Conservation (phyloP, 1,284 basidiomycete genomes). For the Agroathelia rolfsii region DNA sequence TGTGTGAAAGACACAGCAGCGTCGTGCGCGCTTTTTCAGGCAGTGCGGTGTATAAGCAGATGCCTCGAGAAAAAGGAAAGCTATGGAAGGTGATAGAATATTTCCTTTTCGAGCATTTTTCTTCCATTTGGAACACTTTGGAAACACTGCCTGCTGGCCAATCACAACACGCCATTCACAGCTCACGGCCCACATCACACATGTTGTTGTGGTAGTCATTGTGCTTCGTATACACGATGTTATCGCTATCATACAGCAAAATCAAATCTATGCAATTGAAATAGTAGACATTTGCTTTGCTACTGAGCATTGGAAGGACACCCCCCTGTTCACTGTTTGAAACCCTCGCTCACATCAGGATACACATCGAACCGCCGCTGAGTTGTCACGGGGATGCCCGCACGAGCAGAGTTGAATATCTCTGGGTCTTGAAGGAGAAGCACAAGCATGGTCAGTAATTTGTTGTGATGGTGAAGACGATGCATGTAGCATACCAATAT, state of each 20-base stretch:
- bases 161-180: slow-evolving; percentile 2
- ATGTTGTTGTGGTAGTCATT: slow-evolving; percentile 15
- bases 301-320: too few species aligned
- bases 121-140: slow-evolving; percentile 9
- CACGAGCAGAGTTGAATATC: slow-evolving; percentile 57
- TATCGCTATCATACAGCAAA: too few species aligned
- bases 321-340: too few species aligned
- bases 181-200: slow-evolving; percentile 9
- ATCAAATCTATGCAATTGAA: too few species aligned
- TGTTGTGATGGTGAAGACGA: not conserved
- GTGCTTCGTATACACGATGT: slow-evolving; percentile 18
- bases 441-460: slow-evolving; percentile 5
- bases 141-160: slow-evolving; percentile 4
- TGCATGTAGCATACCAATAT: slow-evolving; percentile 58
- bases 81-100: slow-evolving; percentile 20
- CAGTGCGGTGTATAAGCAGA: slow-evolving; percentile 15
- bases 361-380: slow-evolving; percentile 93
- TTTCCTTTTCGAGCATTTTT: not conserved
- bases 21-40: slow-evolving; percentile 6
- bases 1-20: too few species aligned
- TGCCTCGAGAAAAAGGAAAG: slow-evolving; percentile 17
- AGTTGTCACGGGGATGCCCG: slow-evolving; percentile 78
- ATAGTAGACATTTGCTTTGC: too few species aligned
- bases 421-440: slow-evolving; percentile 50
- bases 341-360: slow-evolving; percentile 48